Evolutionary conservation across 192 early-diverging fungal genomes (phyloP), one percentile per base, ranked within the genome.

Genomic region (Linnemannia elongata): DNA sequence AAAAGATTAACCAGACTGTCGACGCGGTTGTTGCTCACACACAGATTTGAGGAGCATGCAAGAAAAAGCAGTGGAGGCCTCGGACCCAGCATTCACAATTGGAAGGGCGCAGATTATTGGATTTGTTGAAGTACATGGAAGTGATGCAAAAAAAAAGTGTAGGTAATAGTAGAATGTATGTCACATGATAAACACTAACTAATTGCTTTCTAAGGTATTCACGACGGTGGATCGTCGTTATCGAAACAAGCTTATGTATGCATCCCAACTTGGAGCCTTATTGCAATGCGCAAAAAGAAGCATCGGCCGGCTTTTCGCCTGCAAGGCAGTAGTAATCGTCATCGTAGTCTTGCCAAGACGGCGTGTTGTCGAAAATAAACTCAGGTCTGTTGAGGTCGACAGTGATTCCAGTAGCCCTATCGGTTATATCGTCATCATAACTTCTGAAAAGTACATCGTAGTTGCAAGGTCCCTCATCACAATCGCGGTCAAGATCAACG

Each of bases 311-410:
- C 55, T 60, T 60, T 60, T 60, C 55, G 55, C 55, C 55, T 60
- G n/a, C n/a, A 27, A 60, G 55, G 55, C 55, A 60, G n/a, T 60
- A 60, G 55, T 9, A 2, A 60, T 60, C 55, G 55, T n/a, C n/a
- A 60, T 60, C 55, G n/a, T 60, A 60, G 55, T 60, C 55, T 60
- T 60, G 55, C 55, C 55, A 60, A 60, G 55, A 60, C 55, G 55
- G 55, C n/a, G 55, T 30, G 55, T 60, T 60, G 55, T 60, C 55
- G 55, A 60, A 60, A 60, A 60, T 60, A 60, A 27, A n/a, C n/a
- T 60, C 55, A 60, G 55, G n/a, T 60, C 55, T 60, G 24, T 60
- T 60, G 55, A 60, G 24, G 55, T 60, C n/a, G 30, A 1, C 55
- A 60, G 55, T 60, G n/a, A 60, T 30, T 9, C 55, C 55, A 60